Evolutionary conservation across 495 filamentous ascomycete genomes (phyloP), one percentile per base, ranked within the genome.

Genomic region (Emericellopsis terricola): DNA sequence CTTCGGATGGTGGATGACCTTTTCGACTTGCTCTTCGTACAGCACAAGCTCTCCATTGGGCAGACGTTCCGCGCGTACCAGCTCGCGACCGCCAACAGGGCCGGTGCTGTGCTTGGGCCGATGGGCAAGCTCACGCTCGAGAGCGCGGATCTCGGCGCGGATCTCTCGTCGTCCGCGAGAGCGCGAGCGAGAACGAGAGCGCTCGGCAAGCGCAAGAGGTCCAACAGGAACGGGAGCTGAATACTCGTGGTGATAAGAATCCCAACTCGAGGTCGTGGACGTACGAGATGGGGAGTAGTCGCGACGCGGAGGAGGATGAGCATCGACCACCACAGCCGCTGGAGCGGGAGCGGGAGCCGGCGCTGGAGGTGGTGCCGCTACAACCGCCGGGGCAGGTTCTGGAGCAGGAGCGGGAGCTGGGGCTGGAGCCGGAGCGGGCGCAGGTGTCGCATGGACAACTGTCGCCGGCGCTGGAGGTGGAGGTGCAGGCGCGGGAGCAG

Each of bases 1-100:
- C 19, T 57, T 55, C 17, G 63, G 57, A 10, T 56, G 52, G 42
- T 69, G 67, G 41, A 57, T 57, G 32, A 71, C 55, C 43, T 45
- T 45, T 60, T 71, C 59, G 14, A 64, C 47, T 45, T 61, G 48
- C 50, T 75, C 61, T 47, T 70, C 57, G 38, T 65, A 59, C 15
- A 65, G 44, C 14, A 71, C 57, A 29, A 73, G 56, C 41, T 73
- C 64, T 18, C 65, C 60, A 2, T 53, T 57, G 29, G 56, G 50
- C 11, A 65, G 40, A 2, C 62, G 48, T 42, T 71, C 60, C 29
- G 59, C 55, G 7, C 52, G 43, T 0, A 69, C 60, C 15, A 66
- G 11, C 17, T 67, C 62, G 11, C 52, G 44, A 15, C 58, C 50
- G 32, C 47, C 31, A 27, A 24, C 23, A 13, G 38, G 40, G 4